Percentiles rank a stretch among this genome's conserved stretches.
These are phyloP conservation scores for Microascus cirrosus DNA, from an alignment of 2,329 filamentous ascomycete species.

Conservation along the genomic window DNA sequence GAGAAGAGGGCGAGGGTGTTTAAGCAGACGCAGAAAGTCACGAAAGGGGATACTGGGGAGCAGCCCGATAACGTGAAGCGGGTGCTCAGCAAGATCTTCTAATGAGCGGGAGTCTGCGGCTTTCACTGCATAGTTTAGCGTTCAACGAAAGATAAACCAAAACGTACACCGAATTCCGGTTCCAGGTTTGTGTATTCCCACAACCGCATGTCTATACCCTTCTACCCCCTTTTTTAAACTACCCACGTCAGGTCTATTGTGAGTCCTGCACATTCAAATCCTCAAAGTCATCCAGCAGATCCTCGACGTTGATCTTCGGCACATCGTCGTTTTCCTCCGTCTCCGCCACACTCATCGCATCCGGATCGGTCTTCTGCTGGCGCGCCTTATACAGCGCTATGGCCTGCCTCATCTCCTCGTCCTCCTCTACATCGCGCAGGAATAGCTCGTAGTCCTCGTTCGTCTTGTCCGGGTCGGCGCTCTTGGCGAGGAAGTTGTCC, in stretches of 20 bases:
- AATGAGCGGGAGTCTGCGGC: slow-evolving; percentile 3
- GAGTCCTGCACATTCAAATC: slow-evolving; percentile 58
- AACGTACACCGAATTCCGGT: background rate
- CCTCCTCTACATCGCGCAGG: slow-evolving; percentile 91
- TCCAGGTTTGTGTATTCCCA: background rate
- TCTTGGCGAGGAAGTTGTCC: slow-evolving; percentile 73
- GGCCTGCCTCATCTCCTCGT: slow-evolving; percentile 74
- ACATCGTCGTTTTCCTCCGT: slow-evolving; percentile 53
- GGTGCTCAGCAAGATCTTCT: slow-evolving; percentile 57
- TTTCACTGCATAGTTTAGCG: background rate
- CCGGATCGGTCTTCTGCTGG: slow-evolving; percentile 37
- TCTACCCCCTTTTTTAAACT: background rate
- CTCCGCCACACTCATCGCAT: slow-evolving; percentile 58
- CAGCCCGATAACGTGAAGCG: slow-evolving; percentile 42
- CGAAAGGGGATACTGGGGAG: slow-evolving; percentile 32
- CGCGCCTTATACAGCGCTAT: slow-evolving; percentile 72
- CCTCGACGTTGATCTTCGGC: slow-evolving; percentile 65
- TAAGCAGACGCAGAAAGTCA: slow-evolving; percentile 52
- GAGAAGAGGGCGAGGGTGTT: slow-evolving; percentile 28
- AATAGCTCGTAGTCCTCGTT: slow-evolving; percentile 97
- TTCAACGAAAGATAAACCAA: background rate
- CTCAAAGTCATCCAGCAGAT: slow-evolving; percentile 85
- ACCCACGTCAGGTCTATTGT: background rate
- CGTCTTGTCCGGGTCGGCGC: slow-evolving; percentile 77
- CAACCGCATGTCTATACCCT: background rate